These are phyloP conservation scores for Globisporangium acanthophoron DNA, from an alignment of 352 stramenopile genomes.

Conservation along the genomic window DNA sequence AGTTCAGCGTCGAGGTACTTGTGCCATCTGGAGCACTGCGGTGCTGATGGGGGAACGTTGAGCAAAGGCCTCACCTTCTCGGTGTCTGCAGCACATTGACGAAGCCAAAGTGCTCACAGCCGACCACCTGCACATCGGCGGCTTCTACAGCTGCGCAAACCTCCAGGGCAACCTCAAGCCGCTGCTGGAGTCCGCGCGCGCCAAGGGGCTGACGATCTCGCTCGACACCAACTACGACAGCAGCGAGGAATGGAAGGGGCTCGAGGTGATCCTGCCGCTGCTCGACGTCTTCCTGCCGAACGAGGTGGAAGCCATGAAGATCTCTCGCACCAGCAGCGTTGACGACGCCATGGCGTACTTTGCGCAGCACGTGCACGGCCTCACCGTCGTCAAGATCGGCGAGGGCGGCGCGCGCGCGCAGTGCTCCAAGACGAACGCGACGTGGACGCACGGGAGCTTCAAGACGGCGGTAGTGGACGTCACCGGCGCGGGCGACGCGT, in stretches of 20 bases:
- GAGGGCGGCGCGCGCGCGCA: constrained; percentile 48
- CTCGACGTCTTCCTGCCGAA: constrained; percentile 84
- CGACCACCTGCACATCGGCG: constrained; percentile 73
- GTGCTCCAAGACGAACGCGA: constrained; percentile 31
- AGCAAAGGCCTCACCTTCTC: background rate
- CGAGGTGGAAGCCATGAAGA: constrained; percentile 73
- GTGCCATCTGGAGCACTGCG: background rate
- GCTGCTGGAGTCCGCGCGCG: constrained; percentile 47
- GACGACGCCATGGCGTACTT: constrained; percentile 57
- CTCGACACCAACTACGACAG: constrained; percentile 85
- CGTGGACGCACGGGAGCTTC: constrained; percentile 49
- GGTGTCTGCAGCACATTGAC: constrained; percentile 53
- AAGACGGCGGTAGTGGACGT: constrained; percentile 62
- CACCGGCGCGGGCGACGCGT: constrained; percentile 80
- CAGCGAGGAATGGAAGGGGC: constrained; percentile 52
- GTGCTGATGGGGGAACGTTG: background rate
- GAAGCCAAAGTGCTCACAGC: constrained; percentile 46
- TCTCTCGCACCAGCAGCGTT: constrained; percentile 37
- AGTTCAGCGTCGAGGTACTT: constrained; percentile 54
- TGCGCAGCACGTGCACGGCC: constrained; percentile 24
- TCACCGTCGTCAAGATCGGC: constrained; percentile 73
- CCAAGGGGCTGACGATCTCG: constrained; percentile 64
- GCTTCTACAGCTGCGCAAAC: constrained; percentile 72
- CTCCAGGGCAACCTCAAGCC: constrained; percentile 55
- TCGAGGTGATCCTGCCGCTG: constrained; percentile 56